Evolutionary conservation across 768 basidiomycete species (phyloP), one percentile per base, ranked within the genome.

Genomic region (Polyporus arcularius): DNA sequence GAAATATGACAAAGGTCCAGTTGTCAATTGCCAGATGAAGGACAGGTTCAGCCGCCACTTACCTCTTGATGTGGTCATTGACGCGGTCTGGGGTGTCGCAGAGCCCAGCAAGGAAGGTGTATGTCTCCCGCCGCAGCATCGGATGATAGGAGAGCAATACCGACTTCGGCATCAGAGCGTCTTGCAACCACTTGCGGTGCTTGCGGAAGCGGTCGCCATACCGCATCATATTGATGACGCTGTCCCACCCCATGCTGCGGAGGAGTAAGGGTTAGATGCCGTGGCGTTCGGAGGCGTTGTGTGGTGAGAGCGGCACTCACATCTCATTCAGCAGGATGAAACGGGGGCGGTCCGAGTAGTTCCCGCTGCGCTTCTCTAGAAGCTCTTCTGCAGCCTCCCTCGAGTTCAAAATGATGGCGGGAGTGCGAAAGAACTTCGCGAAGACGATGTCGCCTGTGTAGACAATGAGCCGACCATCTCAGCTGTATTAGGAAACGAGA

Each of bases 321-420:
- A 70, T 35, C 31, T 70, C 69, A 1, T 31, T 28, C 2, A 61
- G 49, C 30, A 67, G 46, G 5, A 67, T 57, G 26, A 70, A 62
- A 4, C 55, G 65, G 4, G 73, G 72, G 14, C 72, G 42, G 38
- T 62, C 65, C 2, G 70, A 70, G 54, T 74, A 73, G 31, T 70
- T 71, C 4, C 52, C 49, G 47, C 65, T 60, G 10, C 68, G 57
- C 50, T 72, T 72, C 16, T 72, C 72, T 31, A 72, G 51, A 12
- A 74, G 64, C 15, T 74, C 73, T 15, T 51, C 40, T 3, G 70
- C 71, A 4, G 61, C 68, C 49, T 67, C 60, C 2, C 64, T 58
- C 5, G 64, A 65, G 56, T 70, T 75, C 42, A 75, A 46, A 12
- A 75, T 48, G 21, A 74, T 40, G 15, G 67, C 51, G 31, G 68